Evolutionary conservation across 495 filamentous ascomycete genomes (phyloP).

Genomic region (Tuber microsphaerosporum): DNA sequence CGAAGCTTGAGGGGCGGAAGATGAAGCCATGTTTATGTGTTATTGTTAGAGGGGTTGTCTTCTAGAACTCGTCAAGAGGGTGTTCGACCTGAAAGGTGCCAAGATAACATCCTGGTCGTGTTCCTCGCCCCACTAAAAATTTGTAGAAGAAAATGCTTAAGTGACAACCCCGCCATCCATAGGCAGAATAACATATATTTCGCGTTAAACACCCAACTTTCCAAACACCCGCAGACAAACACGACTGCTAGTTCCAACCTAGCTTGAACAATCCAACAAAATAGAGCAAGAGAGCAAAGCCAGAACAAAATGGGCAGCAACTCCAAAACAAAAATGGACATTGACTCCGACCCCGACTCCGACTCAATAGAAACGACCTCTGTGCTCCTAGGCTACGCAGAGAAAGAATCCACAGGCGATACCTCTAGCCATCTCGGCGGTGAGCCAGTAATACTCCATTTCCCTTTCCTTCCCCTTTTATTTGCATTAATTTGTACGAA

Average conservation of each 20-base stretch:
- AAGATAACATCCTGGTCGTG: not conserved
- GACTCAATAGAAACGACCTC: conserved; percentile 74
- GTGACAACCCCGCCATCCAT: not conserved
- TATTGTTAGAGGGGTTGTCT: not conserved
- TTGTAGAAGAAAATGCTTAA: not conserved
- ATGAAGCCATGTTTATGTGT: conserved; percentile 3
- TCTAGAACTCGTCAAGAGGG: not conserved
- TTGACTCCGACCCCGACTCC: conserved; percentile 76
- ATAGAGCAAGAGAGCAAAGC: not conserved
- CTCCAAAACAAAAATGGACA: conserved; percentile 54
- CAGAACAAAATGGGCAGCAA: not conserved
- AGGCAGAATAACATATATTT: not conserved
- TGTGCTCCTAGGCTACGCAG: conserved; percentile 85
- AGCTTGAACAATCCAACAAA: not conserved
- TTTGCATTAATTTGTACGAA: not conserved
- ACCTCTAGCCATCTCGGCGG: conserved; percentile 85
- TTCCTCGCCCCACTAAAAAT: not conserved
- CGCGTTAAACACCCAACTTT: not conserved
- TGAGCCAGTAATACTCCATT: conserved; percentile 59
- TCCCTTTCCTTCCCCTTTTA: not conserved
- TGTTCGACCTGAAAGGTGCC: not conserved
- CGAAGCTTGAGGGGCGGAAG: conserved; percentile 21
- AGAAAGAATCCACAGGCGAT: conserved; percentile 68
- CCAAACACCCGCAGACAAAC: not conserved
- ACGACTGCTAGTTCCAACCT: conserved; percentile 47